Conservation (phyloP, 2,329 filamentous ascomycete species). For the Aspergillus vadensis region DNA sequence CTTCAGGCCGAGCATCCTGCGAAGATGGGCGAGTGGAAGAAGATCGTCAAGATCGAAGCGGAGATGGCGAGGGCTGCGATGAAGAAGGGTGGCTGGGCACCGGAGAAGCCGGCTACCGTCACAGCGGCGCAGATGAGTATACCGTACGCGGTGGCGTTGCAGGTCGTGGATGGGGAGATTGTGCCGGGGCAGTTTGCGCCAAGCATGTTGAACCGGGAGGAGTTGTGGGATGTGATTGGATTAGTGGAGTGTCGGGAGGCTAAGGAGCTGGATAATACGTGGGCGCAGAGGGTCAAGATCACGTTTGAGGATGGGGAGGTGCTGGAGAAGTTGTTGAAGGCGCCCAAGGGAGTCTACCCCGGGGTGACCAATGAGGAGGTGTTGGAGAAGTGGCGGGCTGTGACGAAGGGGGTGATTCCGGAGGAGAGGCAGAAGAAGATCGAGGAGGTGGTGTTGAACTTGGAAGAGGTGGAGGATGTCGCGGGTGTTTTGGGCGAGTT, state of each 20-base stretch:
- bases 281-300: neutral
- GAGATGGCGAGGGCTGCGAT: neutral
- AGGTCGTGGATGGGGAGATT: conserved; percentile 4
- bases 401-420: neutral
- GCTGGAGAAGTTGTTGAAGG: neutral
- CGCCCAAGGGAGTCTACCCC: neutral
- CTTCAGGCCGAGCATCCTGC: neutral
- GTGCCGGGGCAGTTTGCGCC: conserved; percentile 1
- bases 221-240: neutral
- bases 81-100: conserved; percentile 7
- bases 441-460: neutral
- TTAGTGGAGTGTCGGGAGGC: neutral
- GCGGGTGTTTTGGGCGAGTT: neutral
- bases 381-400: conserved; percentile 1
- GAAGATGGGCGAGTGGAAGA: neutral
- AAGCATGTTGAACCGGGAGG: neutral
- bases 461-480: neutral
- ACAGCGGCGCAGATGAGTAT: conserved; percentile 4
- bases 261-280: neutral
- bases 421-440: neutral
- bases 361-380: conserved; percentile 1
- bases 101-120: neutral
- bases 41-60: neutral
- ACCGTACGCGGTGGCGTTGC: conserved; percentile 2
- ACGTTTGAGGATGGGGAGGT: neutral